Base-by-base conservation (phyloP, 73 alveolate genomes). In the Paramecium caudatum region DNA sequence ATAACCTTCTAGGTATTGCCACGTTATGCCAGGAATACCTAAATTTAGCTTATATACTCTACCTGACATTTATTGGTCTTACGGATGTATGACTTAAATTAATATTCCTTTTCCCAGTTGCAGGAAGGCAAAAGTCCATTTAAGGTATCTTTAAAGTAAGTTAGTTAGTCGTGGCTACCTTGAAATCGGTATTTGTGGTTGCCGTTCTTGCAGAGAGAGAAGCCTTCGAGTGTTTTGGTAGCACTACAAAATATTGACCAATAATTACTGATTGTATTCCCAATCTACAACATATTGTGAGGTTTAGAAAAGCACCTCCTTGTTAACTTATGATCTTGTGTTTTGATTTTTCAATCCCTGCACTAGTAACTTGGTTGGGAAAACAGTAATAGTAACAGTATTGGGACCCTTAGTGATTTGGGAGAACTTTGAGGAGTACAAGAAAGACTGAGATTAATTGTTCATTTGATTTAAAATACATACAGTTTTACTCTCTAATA, bases 401-500 rank as follows among this genome's bases (percentile, higher is more conserved):
- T 23, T 12, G 10, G 46, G 46, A 10, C 30, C 30, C 30, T 43
- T 16, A 23, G 30, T 55, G 80, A 55, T 55, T 55, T 55, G 30
- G 10, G 80, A 55, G 23, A 55, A 21, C 80, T 55, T 55, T 55
- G 80, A 27, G 30, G 46, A 10, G 30, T 27, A 55, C 30, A 55
- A 23, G 12, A 23, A 55, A 55, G 80, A 55, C 80, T 55, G 80
- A 55, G 80, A 23, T 27, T 43, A 55, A 55, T 65, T 33, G 32
- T 65, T 65, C 83, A 65, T 65, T 3, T 7, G 47, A 1, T 65
- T 65, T 25, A 33, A 33, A 33, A 25, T 65, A 65, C 49, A 33
- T 12, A 13, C 49, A n/a, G 83, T 65, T 65, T 55, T 55, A 23
- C 80, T 65, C 83, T 63, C 36, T 63, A 65, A 30, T 33, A 25